These are phyloP conservation scores for Phytophthora multivora DNA, from an alignment of 352 stramenopile genomes.

Conservation along the genomic window DNA sequence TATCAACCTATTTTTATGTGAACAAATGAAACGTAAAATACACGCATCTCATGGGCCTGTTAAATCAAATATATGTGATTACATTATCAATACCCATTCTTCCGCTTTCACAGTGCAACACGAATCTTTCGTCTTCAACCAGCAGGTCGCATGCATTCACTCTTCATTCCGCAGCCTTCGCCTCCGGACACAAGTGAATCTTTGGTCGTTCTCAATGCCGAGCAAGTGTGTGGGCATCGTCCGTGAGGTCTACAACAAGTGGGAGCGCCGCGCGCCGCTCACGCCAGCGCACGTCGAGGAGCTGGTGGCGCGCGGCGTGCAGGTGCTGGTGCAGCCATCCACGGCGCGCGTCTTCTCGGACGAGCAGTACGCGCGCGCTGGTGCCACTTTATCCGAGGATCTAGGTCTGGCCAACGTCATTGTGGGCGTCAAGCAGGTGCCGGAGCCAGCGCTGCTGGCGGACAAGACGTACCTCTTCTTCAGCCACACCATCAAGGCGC, in stretches of 20 bases:
- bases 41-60: too few relatives aligned
- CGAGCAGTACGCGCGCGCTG: conserved; percentile 90
- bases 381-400: conserved; percentile 91
- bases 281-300: conserved; percentile 90
- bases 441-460: conserved; percentile 74
- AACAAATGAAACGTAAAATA: too few relatives aligned
- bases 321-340: conserved; percentile 94
- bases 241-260: conserved; percentile 95
- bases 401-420: conserved; percentile 90
- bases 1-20: too few relatives aligned
- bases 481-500: conserved; percentile 97
- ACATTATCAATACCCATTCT: too few relatives aligned
- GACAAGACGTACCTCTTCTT: conserved; percentile 98
- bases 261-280: conserved; percentile 93
- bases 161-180: conserved; percentile 24
- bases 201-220: conserved; percentile 12
- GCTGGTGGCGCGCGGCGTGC: conserved; percentile 78
- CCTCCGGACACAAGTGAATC: conserved; percentile 1
- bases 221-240: conserved; percentile 90
- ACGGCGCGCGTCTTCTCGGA: conserved; percentile 93
- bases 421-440: conserved; percentile 95
- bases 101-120: conserved; percentile 5
- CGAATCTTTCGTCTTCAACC: conserved; percentile 17
- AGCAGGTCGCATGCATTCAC: conserved; percentile 3
- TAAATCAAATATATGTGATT: too few relatives aligned